Conservation (phyloP, 2,329 filamentous ascomycete genomes). For the Colletotrichum sp. region DNA sequence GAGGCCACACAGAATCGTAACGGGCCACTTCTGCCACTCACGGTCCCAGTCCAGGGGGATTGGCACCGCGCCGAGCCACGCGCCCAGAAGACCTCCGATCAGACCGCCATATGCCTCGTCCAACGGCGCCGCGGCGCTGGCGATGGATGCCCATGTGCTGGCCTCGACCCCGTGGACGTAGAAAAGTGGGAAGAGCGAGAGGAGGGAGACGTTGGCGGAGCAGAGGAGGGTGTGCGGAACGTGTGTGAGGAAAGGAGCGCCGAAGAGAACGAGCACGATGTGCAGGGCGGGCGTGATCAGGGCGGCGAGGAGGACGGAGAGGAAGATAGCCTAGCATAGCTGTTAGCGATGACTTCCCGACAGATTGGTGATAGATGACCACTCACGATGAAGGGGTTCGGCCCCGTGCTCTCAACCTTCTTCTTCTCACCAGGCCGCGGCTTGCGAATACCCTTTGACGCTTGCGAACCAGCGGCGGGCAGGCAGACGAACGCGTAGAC, state of each 20-base stretch:
- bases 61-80: conserved; percentile 92
- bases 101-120: conserved; percentile 86
- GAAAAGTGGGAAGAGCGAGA: conserved; percentile 80
- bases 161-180: conserved; percentile 84
- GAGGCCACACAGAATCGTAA: conserved; percentile 84
- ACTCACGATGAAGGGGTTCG: conserved; percentile 53
- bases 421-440: conserved; percentile 58
- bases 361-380: not conserved
- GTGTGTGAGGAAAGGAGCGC: conserved; percentile 87
- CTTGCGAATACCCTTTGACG: conserved; percentile 50
- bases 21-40: conserved; percentile 98
- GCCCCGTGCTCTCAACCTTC: conserved; percentile 49
- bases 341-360: not conserved
- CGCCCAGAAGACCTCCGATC: conserved; percentile 79
- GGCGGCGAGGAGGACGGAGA: conserved; percentile 64
- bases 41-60: conserved; percentile 98
- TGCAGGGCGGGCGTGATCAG: conserved; percentile 71
- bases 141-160: conserved; percentile 72
- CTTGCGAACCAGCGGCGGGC: conserved; percentile 60
- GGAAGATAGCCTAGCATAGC: conserved; percentile 42
- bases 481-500: conserved; percentile 68
- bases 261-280: conserved; percentile 80
- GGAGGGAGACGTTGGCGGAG: conserved; percentile 80
- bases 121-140: conserved; percentile 70
- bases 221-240: conserved; percentile 78